Conservation (phyloP, 2,329 filamentous ascomycete species). For the Cercospora berteroae region DNA sequence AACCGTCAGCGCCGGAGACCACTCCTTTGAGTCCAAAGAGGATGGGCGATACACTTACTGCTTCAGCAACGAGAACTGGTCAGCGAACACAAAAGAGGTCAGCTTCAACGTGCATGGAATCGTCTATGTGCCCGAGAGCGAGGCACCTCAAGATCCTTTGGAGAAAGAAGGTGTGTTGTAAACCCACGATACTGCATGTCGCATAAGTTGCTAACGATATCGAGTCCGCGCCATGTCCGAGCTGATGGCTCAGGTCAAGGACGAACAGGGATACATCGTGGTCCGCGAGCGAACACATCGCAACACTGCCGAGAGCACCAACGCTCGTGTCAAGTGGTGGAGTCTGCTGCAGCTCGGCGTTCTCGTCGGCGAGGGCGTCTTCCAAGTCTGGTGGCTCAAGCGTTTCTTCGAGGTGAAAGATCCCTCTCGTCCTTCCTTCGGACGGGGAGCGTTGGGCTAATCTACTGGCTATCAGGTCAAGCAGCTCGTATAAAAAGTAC, state of each 20-base stretch:
- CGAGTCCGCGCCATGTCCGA: constrained; percentile 80
- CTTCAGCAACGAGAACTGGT: constrained; percentile 99
- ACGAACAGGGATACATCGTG: constrained; percentile 96
- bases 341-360: constrained; percentile 93
- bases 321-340: constrained; percentile 98
- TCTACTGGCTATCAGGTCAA: constrained; percentile 38
- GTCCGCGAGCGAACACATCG: constrained; percentile 92
- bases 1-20: constrained; percentile 82
- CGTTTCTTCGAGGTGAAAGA: constrained; percentile 61
- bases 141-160: constrained; percentile 80
- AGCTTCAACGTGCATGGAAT: constrained; percentile 99
- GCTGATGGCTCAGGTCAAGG: constrained; percentile 86
- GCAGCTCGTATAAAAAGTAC: constrained; percentile 36
- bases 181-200: background rate
- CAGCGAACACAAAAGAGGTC: constrained; percentile 92
- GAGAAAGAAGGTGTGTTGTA: constrained; percentile 74
- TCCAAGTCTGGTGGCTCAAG: constrained; percentile 99
- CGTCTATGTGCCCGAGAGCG: constrained; percentile 89
- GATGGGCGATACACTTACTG: constrained; percentile 95
- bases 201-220: constrained; percentile 3
- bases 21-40: constrained; percentile 78
- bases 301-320: constrained; percentile 98
- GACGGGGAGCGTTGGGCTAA: constrained; percentile 35
- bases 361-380: constrained; percentile 85
- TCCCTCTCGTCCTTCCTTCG: constrained; percentile 30